Evolutionary conservation across 1,284 basidiomycete species (phyloP).

Genomic region (Cutaneotrichosporon dermatis): DNA sequence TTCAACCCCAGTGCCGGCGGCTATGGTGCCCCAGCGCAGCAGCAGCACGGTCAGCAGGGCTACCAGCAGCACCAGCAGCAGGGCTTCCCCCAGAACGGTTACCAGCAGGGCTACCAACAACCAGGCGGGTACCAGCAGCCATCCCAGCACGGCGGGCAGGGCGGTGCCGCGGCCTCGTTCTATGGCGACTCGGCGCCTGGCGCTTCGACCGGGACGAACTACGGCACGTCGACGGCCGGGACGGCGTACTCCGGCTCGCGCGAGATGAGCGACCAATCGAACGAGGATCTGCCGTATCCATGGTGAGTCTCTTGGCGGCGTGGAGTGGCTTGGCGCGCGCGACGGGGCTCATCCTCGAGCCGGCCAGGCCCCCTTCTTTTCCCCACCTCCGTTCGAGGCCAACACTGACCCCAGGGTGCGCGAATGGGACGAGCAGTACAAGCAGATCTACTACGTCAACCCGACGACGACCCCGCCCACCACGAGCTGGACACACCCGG

Average conservation of each 20-base stretch:
- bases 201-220: background rate
- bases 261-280: slow-evolving; percentile 1
- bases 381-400: too few species aligned
- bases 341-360: too few species aligned
- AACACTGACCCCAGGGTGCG: slow-evolving; percentile 9
- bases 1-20: background rate
- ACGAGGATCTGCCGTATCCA: slow-evolving; percentile 11
- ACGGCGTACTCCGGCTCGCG: background rate
- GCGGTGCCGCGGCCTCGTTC: background rate
- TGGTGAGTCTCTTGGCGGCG: background rate
- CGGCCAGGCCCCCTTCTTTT: too few species aligned
- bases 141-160: too few species aligned
- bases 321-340: background rate
- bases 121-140: background rate
- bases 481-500: slow-evolving; percentile 34
- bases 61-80: too few species aligned
- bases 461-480: slow-evolving; percentile 29
- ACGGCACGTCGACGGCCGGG: slow-evolving; percentile 1
- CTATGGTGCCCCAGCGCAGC: background rate
- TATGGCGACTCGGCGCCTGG: slow-evolving; percentile 2
- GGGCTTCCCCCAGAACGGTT: background rate
- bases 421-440: slow-evolving; percentile 32
- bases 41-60: background rate
- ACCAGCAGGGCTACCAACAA: background rate
- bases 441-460: slow-evolving; percentile 38